Percentiles rank a stretch among this genome's conserved stretches.
phyloP scores from a whole-genome alignment of 2,329 filamentous ascomycete species.

The Ceratocystis diversiconidia region DNA sequence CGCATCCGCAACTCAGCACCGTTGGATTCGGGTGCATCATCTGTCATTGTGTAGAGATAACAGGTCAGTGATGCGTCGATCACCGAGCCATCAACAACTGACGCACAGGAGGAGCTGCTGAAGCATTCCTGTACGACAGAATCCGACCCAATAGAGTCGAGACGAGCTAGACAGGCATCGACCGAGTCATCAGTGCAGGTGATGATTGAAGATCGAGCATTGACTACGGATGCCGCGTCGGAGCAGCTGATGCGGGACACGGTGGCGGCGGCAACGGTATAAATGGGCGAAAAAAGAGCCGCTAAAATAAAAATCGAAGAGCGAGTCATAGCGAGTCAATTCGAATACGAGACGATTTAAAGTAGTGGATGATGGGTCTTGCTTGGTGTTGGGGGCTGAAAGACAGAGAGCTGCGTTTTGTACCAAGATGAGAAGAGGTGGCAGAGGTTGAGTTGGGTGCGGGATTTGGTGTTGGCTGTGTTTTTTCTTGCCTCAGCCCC shows the following conservation, averaged over 20 bases:
- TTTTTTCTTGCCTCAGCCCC: background rate
- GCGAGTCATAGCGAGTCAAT: slow-evolving; percentile 15
- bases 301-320: slow-evolving; percentile 12
- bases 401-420: background rate
- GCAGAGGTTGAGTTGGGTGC: background rate
- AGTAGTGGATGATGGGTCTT: background rate
- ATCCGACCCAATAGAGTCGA: slow-evolving; percentile 23
- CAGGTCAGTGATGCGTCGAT: slow-evolving; percentile 24
- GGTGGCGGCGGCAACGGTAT: slow-evolving; percentile 26
- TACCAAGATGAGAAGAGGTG: background rate
- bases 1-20: slow-evolving; percentile 14
- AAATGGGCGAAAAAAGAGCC: slow-evolving; percentile 24
- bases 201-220: slow-evolving; percentile 30
- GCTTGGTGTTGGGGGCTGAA: background rate
- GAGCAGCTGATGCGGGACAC: slow-evolving; percentile 23
- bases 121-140: slow-evolving; percentile 29
- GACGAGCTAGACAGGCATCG: slow-evolving; percentile 31
- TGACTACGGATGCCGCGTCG: slow-evolving; percentile 19
- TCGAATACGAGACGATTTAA: background rate
- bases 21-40: slow-evolving; percentile 3
- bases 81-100: slow-evolving; percentile 22
- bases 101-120: slow-evolving; percentile 26
- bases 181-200: slow-evolving; percentile 29
- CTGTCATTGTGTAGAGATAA: slow-evolving; percentile 24
- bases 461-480: background rate